phyloP scores from a whole-genome alignment of 2,329 filamentous ascomycete species.

The Pseudopyrenochaeta lycopersici region DNA sequence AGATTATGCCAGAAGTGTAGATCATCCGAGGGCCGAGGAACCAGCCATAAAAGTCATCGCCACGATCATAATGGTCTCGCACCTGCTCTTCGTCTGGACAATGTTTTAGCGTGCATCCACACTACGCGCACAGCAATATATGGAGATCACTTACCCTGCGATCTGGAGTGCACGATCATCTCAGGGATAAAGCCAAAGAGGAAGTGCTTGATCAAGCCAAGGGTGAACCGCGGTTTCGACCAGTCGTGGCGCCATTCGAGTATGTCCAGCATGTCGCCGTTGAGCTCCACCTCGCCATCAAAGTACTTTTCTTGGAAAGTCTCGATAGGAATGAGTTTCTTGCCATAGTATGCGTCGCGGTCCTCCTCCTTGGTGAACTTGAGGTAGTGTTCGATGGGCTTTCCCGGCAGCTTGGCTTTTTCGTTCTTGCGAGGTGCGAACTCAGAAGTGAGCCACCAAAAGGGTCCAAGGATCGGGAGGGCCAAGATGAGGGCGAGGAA shows the following conservation, averaged over 20 bases:
- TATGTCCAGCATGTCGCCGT: slow-evolving; percentile 87
- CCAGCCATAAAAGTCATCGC: slow-evolving; percentile 98
- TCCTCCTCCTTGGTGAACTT: slow-evolving; percentile 74
- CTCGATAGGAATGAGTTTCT: slow-evolving; percentile 85
- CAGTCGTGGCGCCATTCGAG: slow-evolving; percentile 97
- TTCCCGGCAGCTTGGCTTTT: slow-evolving; percentile 86
- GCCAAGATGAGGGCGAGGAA: slow-evolving; percentile 84
- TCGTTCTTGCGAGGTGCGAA: slow-evolving; percentile 91
- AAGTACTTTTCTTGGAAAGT: slow-evolving; percentile 99
- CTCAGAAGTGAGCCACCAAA: slow-evolving; percentile 82
- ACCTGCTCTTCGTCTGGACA: slow-evolving; percentile 91
- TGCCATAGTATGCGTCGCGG: slow-evolving; percentile 74
- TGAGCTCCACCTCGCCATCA: slow-evolving; percentile 92
- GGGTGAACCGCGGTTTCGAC: slow-evolving; percentile 92
- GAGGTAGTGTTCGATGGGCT: slow-evolving; percentile 89
- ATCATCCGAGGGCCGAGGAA: slow-evolving; percentile 99
- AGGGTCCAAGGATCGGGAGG: slow-evolving; percentile 79
- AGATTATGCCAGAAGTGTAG: slow-evolving; percentile 95
- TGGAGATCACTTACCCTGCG: slow-evolving; percentile 69
- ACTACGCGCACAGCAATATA: background rate
- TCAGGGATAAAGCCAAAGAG: slow-evolving; percentile 88
- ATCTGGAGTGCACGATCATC: slow-evolving; percentile 89
- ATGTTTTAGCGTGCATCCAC: background rate
- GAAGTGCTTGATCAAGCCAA: slow-evolving; percentile 86
- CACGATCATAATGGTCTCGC: slow-evolving; percentile 95